phyloP scores from a whole-genome alignment of 106 monocot species.

The Dendrobium nobile region DNA sequence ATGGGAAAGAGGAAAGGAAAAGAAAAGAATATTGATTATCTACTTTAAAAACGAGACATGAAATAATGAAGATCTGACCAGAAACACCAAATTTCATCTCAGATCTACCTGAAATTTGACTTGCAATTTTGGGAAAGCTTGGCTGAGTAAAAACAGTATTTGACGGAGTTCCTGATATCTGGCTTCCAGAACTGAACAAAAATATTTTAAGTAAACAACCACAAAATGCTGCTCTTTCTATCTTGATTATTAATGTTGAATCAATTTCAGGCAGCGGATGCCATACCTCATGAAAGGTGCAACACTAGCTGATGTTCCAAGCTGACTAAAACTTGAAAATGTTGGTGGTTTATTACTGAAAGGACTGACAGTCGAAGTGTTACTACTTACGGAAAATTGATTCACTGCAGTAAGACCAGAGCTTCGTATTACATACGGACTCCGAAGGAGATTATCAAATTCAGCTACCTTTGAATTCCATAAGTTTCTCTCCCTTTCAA shows the following conservation, averaged over 20 bases:
- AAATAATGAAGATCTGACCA: slow-evolving; percentile 17
- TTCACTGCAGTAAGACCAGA: slow-evolving; percentile 14
- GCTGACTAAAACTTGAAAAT: slow-evolving; percentile 73
- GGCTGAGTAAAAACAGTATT: slow-evolving; percentile 37
- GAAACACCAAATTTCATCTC: slow-evolving; percentile 40
- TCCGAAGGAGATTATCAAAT: slow-evolving; percentile 67
- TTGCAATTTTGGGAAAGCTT: slow-evolving; percentile 14
- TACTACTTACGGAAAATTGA: slow-evolving; percentile 21
- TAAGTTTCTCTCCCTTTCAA: slow-evolving; percentile 87
- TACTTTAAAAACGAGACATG: neutral
- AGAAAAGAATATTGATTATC: neutral
- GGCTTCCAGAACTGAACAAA: slow-evolving; percentile 28
- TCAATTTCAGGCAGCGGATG: neutral
- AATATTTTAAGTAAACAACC: neutral
- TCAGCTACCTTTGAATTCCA: slow-evolving; percentile 68
- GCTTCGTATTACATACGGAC: slow-evolving; percentile 33
- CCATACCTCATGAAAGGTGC: slow-evolving; percentile 33
- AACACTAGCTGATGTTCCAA: slow-evolving; percentile 37
- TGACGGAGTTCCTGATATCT: slow-evolving; percentile 13
- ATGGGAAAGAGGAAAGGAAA: neutral
- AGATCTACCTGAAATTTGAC: slow-evolving; percentile 27
- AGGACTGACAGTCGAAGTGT: slow-evolving; percentile 7
- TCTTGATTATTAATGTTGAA: neutral
- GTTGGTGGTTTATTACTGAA: slow-evolving; percentile 35
- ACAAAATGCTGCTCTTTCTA: neutral